phyloP scores from a whole-genome alignment of 1,284 basidiomycete species.

The Moesziomyces antarcticus region DNA sequence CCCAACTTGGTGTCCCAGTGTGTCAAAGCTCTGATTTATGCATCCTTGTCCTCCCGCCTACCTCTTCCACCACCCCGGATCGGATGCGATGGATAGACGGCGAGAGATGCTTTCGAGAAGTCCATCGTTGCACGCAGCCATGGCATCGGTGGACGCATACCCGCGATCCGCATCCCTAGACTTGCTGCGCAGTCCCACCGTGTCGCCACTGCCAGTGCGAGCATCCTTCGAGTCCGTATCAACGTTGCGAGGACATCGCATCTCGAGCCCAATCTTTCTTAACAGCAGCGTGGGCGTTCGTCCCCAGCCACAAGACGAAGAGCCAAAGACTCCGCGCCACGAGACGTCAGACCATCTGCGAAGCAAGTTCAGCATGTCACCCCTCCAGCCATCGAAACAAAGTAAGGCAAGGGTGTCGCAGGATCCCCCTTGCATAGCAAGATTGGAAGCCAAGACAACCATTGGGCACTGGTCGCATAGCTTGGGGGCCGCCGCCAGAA shows the following conservation, averaged over 20 bases:
- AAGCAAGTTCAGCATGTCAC: constrained; percentile 51
- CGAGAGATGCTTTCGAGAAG: constrained; percentile 5
- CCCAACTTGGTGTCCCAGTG: too few species aligned
- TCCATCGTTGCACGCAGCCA: background rate
- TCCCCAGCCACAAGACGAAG: constrained; percentile 5
- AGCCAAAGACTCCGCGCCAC: constrained; percentile 23
- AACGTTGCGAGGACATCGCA: constrained; percentile 20
- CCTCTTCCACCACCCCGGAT: too few species aligned
- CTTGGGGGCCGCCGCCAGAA: constrained; percentile 23
- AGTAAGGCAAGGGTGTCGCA: constrained; percentile 21
- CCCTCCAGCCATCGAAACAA: constrained; percentile 33
- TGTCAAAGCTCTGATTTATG: too few species aligned
- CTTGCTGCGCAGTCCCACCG: constrained; percentile 18
- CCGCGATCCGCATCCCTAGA: constrained; percentile 34
- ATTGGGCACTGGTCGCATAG: constrained; percentile 39
- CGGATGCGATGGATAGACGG: too few species aligned
- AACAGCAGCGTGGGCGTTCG: constrained; percentile 33
- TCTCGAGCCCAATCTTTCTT: constrained; percentile 36
- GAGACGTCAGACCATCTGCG: constrained; percentile 18
- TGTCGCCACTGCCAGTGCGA: constrained; percentile 6
- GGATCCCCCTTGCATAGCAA: constrained; percentile 2
- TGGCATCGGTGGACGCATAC: constrained; percentile 13
- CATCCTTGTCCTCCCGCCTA: too few species aligned
- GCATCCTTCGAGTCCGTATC: constrained; percentile 24
- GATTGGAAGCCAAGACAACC: constrained; percentile 1